phyloP scores from a whole-genome alignment of 2,329 filamentous ascomycete species.

The Fusarium abutilonis region DNA sequence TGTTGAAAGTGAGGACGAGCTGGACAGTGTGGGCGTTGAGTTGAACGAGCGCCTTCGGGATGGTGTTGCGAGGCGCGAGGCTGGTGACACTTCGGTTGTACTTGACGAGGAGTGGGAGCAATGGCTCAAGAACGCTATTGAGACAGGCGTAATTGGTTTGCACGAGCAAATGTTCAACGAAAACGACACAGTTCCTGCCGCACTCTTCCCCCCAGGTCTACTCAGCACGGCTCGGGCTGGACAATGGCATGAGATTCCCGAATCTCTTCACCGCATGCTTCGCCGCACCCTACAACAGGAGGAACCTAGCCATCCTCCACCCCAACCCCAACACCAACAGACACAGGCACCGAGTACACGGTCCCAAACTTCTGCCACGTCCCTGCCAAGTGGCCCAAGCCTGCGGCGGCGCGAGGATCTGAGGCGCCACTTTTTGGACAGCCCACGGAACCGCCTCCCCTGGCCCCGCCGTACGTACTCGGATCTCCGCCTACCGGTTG shows the following conservation, averaged over 20 bases:
- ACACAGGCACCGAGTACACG: conserved; percentile 21
- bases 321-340: conserved; percentile 24
- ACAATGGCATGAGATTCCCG: conserved; percentile 67
- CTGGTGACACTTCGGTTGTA: conserved; percentile 65
- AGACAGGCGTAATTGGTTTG: conserved; percentile 66
- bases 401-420: too few relatives aligned
- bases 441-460: conserved; percentile 15
- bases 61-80: conserved; percentile 69
- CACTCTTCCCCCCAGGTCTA: conserved; percentile 62
- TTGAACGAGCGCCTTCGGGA: conserved; percentile 73
- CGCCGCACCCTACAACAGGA: conserved; percentile 58
- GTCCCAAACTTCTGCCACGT: conserved; percentile 16
- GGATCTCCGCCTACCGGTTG: conserved; percentile 54
- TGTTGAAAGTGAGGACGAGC: conserved; percentile 64
- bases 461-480: conserved; percentile 45
- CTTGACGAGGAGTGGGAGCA: conserved; percentile 80
- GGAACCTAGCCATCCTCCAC: conserved; percentile 28
- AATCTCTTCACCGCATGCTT: conserved; percentile 63
- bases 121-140: conserved; percentile 76
- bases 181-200: conserved; percentile 46
- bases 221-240: conserved; percentile 65
- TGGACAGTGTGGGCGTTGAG: conserved; percentile 66
- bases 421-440: conserved; percentile 32
- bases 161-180: conserved; percentile 53
- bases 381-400: conserved; percentile 7